These are phyloP conservation scores for Wickerhamomyces tratensis DNA, from an alignment of 805 yeast species.

Conservation along the genomic window DNA sequence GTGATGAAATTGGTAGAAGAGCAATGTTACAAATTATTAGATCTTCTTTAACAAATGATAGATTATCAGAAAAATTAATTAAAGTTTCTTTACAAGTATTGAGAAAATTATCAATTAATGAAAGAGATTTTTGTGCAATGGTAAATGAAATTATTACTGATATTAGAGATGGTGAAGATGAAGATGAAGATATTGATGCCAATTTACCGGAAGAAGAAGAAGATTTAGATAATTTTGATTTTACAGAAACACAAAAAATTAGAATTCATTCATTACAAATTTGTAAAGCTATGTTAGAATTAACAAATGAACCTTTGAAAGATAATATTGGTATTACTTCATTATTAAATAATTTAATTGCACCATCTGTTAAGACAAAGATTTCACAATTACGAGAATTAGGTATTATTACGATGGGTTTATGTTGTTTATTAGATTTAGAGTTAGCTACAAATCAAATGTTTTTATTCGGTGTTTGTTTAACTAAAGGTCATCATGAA, in stretches of 20 bases:
- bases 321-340: slow-evolving; percentile 60
- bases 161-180: slow-evolving; percentile 51
- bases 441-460: slow-evolving; percentile 56
- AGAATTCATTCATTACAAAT: slow-evolving; percentile 56
- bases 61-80: slow-evolving; percentile 43
- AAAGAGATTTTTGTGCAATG: slow-evolving; percentile 77
- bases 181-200: slow-evolving; percentile 10
- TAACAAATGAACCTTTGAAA: slow-evolving; percentile 53
- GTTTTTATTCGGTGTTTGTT: slow-evolving; percentile 59
- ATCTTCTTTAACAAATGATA: slow-evolving; percentile 47
- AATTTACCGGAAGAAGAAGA: slow-evolving; percentile 11
- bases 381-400: slow-evolving; percentile 45
- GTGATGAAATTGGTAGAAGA: slow-evolving; percentile 87
- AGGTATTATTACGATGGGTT: slow-evolving; percentile 70
- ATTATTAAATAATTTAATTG: slow-evolving; percentile 64
- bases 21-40: slow-evolving; percentile 54
- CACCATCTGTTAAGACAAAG: slow-evolving; percentile 63
- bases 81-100: slow-evolving; percentile 55
- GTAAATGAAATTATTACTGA: slow-evolving; percentile 81
- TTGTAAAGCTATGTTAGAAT: slow-evolving; percentile 59
- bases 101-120: slow-evolving; percentile 62
- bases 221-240: slow-evolving; percentile 17
- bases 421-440: slow-evolving; percentile 65
- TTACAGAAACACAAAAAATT: slow-evolving; percentile 26
- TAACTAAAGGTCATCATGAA: slow-evolving; percentile 55